Evolutionary conservation across 768 basidiomycete species (phyloP), one percentile per base, ranked within the genome.

Genomic region (Psilocybe sp.): DNA sequence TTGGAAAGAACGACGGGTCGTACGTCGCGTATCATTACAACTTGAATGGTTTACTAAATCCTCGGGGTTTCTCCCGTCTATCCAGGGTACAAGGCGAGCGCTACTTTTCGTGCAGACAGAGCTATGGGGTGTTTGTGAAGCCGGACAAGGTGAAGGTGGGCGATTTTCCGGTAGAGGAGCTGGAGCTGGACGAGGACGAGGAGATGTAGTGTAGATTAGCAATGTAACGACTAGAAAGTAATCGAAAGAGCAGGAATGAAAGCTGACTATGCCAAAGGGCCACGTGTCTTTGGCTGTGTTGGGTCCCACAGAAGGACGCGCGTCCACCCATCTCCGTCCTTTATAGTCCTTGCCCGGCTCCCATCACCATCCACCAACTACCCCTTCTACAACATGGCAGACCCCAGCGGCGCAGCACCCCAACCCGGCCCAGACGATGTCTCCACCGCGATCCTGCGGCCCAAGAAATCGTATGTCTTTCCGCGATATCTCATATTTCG

Each of bases 1-100:
- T 92, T 18, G 96, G 96, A 10, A 98, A 95, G 72, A 94, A 95
- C 54, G 89, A 98, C 65, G 96, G 96, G 58, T 85, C 84, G 94
- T 96, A 63, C 70, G 93, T 83, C 23, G 23, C 23, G 23, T 28
- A 28, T 28, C 13, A 37, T 49, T 46, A 15, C 2, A 38, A 14
- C 12, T 14, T 44, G 45, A 47, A 43, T 42, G 31, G 39, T 46
- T 49, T 49, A 40, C 15, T 19, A 42, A 40, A 32, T 15, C 34
- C 50, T 53, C 46, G 51, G 51, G 40, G 35, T 33, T 46, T 16
- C 31, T 40, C 42, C 39, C 47, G 44, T 39, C 36, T 46, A 34
- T 42, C 14, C 55, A 96, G 94, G 1, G 87, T 96, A 2, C 79
- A 92, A 60, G 92, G 90, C 1, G 81, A 84, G 54, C 73, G 75